These are phyloP conservation scores for Ploettnerulaceae sp. DNA, from an alignment of 2,329 filamentous ascomycete genomes.

Conservation along the genomic window DNA sequence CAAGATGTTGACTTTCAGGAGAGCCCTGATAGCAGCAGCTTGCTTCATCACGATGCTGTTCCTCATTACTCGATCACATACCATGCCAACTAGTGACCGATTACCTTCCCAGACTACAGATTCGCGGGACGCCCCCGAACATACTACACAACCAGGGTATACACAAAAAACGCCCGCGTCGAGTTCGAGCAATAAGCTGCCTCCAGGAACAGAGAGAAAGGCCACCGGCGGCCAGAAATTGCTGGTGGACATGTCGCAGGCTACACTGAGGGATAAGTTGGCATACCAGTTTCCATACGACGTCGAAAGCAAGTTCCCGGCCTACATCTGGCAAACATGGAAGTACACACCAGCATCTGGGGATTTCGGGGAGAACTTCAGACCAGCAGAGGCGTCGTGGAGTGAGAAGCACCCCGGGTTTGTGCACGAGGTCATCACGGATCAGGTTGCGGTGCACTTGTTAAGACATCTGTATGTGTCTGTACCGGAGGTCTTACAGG, in stretches of 20 bases:
- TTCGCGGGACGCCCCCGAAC: constrained; percentile 4
- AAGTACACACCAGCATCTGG: constrained; percentile 75
- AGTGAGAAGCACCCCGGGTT: constrained; percentile 82
- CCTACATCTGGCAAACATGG: constrained; percentile 99
- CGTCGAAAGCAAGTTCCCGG: constrained; percentile 80
- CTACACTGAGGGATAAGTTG: constrained; percentile 74
- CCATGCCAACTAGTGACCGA: constrained; percentile 17
- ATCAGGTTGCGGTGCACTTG: constrained; percentile 75
- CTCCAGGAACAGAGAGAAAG: constrained; percentile 14
- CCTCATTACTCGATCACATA: constrained; percentile 60
- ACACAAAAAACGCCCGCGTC: constrained; percentile 13
- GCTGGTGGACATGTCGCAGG: constrained; percentile 56
- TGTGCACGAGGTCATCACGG: constrained; percentile 95
- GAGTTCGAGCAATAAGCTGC: constrained; percentile 14
- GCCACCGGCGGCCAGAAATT: constrained; percentile 22
- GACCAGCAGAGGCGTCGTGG: constrained; percentile 86
- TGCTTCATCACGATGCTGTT: constrained; percentile 65
- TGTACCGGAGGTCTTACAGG: constrained; percentile 72
- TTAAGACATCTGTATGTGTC: constrained; percentile 83
- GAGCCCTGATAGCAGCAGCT: constrained; percentile 67
- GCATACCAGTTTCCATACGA: constrained; percentile 94
- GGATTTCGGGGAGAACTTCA: constrained; percentile 69
- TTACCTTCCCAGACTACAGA: constrained; percentile 11
- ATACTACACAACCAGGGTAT: constrained; percentile 15
- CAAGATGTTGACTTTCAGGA: constrained; percentile 73